Evolutionary conservation across 1,284 basidiomycete species (phyloP).

Genomic region (Tilletiopsis washingtonensis): DNA sequence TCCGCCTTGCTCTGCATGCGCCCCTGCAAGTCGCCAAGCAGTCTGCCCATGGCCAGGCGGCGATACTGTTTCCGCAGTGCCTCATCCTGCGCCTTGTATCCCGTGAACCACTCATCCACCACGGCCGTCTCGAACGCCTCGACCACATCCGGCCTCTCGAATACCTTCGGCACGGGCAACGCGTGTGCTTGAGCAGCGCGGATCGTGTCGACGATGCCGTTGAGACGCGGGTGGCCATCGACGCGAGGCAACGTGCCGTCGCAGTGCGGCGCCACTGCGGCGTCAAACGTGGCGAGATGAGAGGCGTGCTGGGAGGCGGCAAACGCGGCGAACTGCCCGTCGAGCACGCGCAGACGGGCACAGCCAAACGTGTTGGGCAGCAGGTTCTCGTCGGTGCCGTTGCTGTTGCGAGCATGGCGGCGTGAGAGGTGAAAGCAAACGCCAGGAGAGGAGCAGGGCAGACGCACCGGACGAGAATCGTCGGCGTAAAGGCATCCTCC

Average conservation of each 20-base stretch:
- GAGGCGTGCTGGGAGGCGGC: slow-evolving; percentile 59
- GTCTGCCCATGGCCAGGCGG: slow-evolving; percentile 65
- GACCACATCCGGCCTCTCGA: slow-evolving; percentile 15
- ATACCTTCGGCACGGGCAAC: slow-evolving; percentile 46
- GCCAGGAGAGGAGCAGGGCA: not conserved
- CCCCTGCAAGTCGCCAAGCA: slow-evolving; percentile 58
- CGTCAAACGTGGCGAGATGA: slow-evolving; percentile 60
- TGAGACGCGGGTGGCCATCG: slow-evolving; percentile 67
- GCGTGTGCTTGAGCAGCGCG: slow-evolving; percentile 59
- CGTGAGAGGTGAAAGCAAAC: slow-evolving; percentile 8
- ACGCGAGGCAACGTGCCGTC: slow-evolving; percentile 63
- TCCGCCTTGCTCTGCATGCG: slow-evolving; percentile 53
- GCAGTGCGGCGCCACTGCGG: slow-evolving; percentile 61
- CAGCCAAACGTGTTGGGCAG: slow-evolving; percentile 63
- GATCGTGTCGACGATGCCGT: slow-evolving; percentile 69
- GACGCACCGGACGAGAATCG: not conserved
- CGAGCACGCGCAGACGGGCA: slow-evolving; percentile 53
- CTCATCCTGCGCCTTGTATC: slow-evolving; percentile 46
- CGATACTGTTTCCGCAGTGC: slow-evolving; percentile 59
- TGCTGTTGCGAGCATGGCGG: slow-evolving; percentile 25
- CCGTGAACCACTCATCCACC: slow-evolving; percentile 69
- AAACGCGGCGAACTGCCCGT: slow-evolving; percentile 23
- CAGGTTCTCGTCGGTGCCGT: slow-evolving; percentile 62
- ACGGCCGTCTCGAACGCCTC: slow-evolving; percentile 62
- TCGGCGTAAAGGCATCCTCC: not conserved